phyloP scores from a whole-genome alignment of 352 stramenopile species.

The Phytophthora sojae region DNA sequence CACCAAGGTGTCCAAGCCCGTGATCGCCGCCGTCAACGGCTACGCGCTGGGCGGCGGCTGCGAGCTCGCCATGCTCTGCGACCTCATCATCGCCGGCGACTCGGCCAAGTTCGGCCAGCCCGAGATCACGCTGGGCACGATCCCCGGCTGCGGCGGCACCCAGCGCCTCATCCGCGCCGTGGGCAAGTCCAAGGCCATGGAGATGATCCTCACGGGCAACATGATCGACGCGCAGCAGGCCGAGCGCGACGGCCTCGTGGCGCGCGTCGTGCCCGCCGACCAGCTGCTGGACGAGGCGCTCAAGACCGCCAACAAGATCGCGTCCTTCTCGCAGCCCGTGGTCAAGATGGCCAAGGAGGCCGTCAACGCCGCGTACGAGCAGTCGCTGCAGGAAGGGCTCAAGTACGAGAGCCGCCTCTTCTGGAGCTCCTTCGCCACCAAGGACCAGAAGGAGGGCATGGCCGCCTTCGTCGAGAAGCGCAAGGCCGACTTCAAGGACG shows the following conservation, averaged over 20 bases:
- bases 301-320: conserved; percentile 97
- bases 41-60: conserved; percentile 98
- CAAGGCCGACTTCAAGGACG: conserved; percentile 94
- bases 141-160: conserved; percentile 96
- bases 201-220: conserved; percentile 98
- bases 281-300: conserved; percentile 95
- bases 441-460: conserved; percentile 97
- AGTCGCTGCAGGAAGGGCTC: conserved; percentile 94
- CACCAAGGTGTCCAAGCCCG: conserved; percentile 94
- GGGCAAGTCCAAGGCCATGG: conserved; percentile 99
- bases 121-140: conserved; percentile 98
- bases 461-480: conserved; percentile 98
- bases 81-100: conserved; percentile 97
- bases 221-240: conserved; percentile 97
- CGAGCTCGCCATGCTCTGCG: conserved; percentile 99
- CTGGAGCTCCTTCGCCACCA: conserved; percentile 97
- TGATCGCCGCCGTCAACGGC: conserved; percentile 98
- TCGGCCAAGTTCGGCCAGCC: conserved; percentile 98
- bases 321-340: conserved; percentile 95
- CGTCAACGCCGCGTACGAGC: conserved; percentile 94
- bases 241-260: conserved; percentile 93
- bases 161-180: conserved; percentile 97
- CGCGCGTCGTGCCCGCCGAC: conserved; percentile 93
- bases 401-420: conserved; percentile 98
- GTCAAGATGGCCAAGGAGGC: conserved; percentile 98